Base-by-base conservation (phyloP, 139 green algal genomes). In the Pleodorina starrii region DNA sequence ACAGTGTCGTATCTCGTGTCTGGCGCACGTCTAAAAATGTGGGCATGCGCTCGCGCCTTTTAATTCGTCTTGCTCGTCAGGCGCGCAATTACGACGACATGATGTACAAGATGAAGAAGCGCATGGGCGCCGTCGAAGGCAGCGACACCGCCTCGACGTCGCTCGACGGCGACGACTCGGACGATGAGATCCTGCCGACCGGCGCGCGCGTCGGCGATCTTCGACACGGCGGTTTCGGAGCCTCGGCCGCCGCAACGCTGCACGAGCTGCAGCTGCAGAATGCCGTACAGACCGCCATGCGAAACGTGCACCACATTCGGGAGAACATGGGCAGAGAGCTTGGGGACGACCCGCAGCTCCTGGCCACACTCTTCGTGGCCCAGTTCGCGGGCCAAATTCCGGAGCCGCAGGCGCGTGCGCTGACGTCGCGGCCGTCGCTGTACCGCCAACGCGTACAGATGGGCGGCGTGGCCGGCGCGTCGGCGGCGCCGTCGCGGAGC, bases 211-310 rank as follows among this genome's bases (percentile, higher is more conserved):
- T 89, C 29, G 84, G 84, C 69, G 69, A 72, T 12, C 84, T 89
- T 11, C 50, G 50, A 1, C 84, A 89, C 50, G 57, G 68, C 44
- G 69, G 84, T 36, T 73, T 60, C 63, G 32, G 46, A 16, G 32
- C 19, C 10, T 23, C 42, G 23, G 43, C 14, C 44, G 50, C 50
- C 23, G 46, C 66, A 69, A 89, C 69, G 36, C 2, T 89, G 71
- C 69, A 82, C 38, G 84, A 89, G 46, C 84, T 89, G 71, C 84
- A 89, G 69, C 84, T 89, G 69, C 84, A 89, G 69, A 73, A 35
- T 35, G 84, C 84, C 43, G 84, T 89, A 36, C 84, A 89, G 51
- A 73, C 36, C 48, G 84, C 84, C 36, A 89, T 89, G 84, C 68
- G 68, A 4, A 89, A 89, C 69, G 75, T 89, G 16, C 84, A 89